phyloP scores from a whole-genome alignment of 768 basidiomycete genomes.

The Pleurotus citrinopileatus region DNA sequence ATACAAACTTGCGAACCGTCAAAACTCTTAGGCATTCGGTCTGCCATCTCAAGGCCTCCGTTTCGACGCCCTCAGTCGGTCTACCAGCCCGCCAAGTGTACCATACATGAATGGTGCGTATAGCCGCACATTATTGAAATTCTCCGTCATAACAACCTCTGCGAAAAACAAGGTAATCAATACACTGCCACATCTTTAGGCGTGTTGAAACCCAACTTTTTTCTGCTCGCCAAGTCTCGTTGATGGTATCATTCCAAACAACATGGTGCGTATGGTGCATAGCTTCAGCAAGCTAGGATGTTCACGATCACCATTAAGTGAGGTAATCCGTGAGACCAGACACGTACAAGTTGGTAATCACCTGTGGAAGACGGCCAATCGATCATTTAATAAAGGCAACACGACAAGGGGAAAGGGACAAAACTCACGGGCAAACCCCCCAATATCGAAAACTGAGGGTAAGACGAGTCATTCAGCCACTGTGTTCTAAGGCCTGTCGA shows the following conservation, averaged over 20 bases:
- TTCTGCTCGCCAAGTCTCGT: background rate
- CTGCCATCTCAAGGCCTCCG: too few species aligned
- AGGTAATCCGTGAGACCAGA: background rate
- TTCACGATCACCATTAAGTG: background rate
- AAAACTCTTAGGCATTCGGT: too few species aligned
- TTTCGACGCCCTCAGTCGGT: background rate
- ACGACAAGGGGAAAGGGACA: background rate
- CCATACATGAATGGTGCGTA: background rate
- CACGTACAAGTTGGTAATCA: constrained; percentile 6
- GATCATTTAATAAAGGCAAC: background rate
- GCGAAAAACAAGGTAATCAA: background rate
- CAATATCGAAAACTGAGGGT: background rate
- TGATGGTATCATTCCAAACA: constrained; percentile 7
- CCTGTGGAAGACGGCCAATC: background rate
- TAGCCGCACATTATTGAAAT: constrained; percentile 2
- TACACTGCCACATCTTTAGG: background rate
- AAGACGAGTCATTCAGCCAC: too few species aligned
- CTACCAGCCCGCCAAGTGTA: background rate
- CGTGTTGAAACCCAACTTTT: background rate
- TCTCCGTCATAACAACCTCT: constrained; percentile 2
- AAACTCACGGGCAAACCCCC: background rate
- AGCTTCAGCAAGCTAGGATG: constrained; percentile 2
- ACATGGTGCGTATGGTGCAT: constrained; percentile 10
- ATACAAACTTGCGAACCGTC: background rate
- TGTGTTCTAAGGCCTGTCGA: background rate